phyloP scores from a whole-genome alignment of 257 asterid species.

The Przewalskia tangutica region DNA sequence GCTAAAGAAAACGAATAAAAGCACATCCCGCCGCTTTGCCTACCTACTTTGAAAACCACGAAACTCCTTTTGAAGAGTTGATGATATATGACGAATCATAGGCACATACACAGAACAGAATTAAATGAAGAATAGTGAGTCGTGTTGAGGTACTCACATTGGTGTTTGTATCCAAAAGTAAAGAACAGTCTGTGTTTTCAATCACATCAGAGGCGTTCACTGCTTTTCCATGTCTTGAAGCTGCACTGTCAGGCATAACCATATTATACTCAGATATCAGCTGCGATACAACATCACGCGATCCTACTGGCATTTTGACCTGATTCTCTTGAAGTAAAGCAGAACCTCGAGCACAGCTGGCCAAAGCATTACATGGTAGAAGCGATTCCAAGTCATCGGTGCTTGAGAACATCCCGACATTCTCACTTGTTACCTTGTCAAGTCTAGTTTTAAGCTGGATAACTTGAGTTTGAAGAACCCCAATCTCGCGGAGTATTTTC shows the following conservation, averaged over 20 bases:
- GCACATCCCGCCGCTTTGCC: not conserved
- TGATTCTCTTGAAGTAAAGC: slow-evolving; percentile 30
- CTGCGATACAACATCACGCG: slow-evolving; percentile 39
- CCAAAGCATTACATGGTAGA: slow-evolving; percentile 18
- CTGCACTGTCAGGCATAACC: slow-evolving; percentile 34
- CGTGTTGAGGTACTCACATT: slow-evolving; percentile 14
- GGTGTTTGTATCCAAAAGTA: not conserved
- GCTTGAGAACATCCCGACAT: slow-evolving; percentile 11
- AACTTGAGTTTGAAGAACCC: slow-evolving; percentile 12
- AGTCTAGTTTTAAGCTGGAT: slow-evolving; percentile 13
- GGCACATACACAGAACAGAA: not conserved
- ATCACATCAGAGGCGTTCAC: slow-evolving; percentile 12
- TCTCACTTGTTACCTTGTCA: slow-evolving; percentile 15
- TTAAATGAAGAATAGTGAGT: not conserved
- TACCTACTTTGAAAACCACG: not conserved
- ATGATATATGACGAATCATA: not conserved
- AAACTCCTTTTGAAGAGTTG: not conserved
- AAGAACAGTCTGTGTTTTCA: slow-evolving; percentile 15
- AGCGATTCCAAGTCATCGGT: slow-evolving; percentile 6
- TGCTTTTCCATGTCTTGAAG: slow-evolving; percentile 20
- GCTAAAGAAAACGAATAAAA: not conserved
- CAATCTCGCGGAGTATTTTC: slow-evolving; percentile 7
- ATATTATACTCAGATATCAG: slow-evolving; percentile 27
- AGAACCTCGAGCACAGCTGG: slow-evolving; percentile 24
- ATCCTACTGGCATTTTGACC: slow-evolving; percentile 32